These are phyloP conservation scores for Aspergillus flavus DNA, from an alignment of 2,329 filamentous ascomycete genomes.

Conservation along the genomic window DNA sequence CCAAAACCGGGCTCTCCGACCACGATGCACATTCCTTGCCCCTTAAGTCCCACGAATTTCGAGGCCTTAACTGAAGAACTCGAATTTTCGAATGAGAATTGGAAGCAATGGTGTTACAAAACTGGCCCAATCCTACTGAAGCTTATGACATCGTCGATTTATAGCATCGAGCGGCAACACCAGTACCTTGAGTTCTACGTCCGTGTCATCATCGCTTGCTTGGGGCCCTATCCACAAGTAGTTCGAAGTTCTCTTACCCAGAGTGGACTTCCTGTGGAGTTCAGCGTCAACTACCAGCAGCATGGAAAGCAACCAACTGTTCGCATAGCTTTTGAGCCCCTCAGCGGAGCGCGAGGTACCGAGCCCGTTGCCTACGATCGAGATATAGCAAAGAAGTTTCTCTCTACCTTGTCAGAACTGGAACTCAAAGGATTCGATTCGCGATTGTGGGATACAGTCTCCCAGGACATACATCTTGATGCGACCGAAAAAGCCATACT, in stretches of 20 bases:
- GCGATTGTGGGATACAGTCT: background rate
- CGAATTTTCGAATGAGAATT: background rate
- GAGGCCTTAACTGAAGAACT: background rate
- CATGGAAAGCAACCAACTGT: conserved; percentile 8
- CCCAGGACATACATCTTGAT: background rate
- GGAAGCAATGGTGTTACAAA: conserved; percentile 1
- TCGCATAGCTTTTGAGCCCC: conserved; percentile 19
- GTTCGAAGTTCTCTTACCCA: conserved; percentile 19
- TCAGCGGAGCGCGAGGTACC: conserved; percentile 9
- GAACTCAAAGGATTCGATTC: background rate
- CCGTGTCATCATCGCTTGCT: conserved; percentile 8
- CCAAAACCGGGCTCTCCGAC: background rate
- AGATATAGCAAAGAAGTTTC: background rate
- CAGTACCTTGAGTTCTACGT: background rate
- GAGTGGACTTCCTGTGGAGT: conserved; percentile 22
- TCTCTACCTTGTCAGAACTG: background rate
- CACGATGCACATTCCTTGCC: background rate
- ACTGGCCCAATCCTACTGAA: background rate
- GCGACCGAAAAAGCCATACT: background rate
- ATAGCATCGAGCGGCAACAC: background rate
- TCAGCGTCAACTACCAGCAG: conserved; percentile 25
- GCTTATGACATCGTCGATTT: conserved; percentile 1
- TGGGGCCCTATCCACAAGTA: conserved; percentile 19
- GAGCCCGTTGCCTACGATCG: background rate
- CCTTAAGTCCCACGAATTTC: background rate